phyloP scores from a whole-genome alignment of 2,329 filamentous ascomycete species.

The Cryphonectria nitschkei region DNA sequence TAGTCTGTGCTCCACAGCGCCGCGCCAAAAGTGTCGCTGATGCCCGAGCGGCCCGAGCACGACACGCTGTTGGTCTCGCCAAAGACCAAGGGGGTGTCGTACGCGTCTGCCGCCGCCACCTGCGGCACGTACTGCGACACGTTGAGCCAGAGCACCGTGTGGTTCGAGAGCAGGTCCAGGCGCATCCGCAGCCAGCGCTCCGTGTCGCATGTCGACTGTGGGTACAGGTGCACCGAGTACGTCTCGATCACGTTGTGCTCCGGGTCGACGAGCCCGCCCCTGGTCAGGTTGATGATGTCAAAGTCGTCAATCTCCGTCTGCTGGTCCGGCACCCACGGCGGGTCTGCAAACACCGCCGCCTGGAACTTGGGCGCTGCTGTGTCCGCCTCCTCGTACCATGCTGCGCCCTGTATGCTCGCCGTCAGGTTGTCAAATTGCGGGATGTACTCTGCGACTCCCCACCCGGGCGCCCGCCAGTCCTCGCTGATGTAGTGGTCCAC shows the following conservation, averaged over 20 bases:
- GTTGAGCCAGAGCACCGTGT: conserved; percentile 36
- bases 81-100: conserved; percentile 46
- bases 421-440: conserved; percentile 40
- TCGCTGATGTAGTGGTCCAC: conserved; percentile 43
- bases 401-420: conserved; percentile 36
- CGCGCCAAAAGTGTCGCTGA: conserved; percentile 52
- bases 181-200: conserved; percentile 39
- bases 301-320: conserved; percentile 43
- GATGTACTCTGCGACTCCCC: conserved; percentile 38
- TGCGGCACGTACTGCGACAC: conserved; percentile 35
- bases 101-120: conserved; percentile 35
- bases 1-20: conserved; percentile 55
- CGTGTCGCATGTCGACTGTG: conserved; percentile 39
- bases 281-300: conserved; percentile 41
- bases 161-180: conserved; percentile 40
- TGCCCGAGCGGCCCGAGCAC: conserved; percentile 44
- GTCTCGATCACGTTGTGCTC: conserved; percentile 32
- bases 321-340: conserved; percentile 42
- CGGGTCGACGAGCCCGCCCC: conserved; percentile 25
- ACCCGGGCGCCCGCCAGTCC: conserved; percentile 37
- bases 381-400: conserved; percentile 37
- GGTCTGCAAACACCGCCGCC: conserved; percentile 41
- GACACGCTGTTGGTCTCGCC: conserved; percentile 53
- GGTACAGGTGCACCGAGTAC: conserved; percentile 37
- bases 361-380: conserved; percentile 37